phyloP scores from a whole-genome alignment of 2,329 filamentous ascomycete species.

The Lomentospora prolificans region DNA sequence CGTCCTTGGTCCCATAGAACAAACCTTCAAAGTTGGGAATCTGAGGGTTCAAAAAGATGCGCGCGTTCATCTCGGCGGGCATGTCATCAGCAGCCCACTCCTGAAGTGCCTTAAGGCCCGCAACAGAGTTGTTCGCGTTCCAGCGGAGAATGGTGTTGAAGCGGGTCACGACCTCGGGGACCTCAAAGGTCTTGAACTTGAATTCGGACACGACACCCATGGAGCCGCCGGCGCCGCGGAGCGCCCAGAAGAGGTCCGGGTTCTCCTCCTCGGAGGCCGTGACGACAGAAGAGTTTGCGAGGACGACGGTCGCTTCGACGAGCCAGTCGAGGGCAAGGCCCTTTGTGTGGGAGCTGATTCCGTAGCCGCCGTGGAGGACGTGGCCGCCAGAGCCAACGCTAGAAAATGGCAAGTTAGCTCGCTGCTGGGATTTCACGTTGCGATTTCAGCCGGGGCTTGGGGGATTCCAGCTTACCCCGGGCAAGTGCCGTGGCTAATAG shows the following conservation, averaged over 20 bases:
- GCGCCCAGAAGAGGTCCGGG: constrained; percentile 31
- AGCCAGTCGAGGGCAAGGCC: constrained; percentile 25
- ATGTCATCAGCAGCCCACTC: constrained; percentile 13
- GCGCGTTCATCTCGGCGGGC: constrained; percentile 20
- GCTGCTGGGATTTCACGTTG: too few species aligned
- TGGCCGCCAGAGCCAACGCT: constrained; percentile 36
- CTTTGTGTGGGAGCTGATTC: constrained; percentile 15
- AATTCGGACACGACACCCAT: constrained; percentile 30
- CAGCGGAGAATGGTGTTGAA: constrained; percentile 16
- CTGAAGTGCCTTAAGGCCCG: constrained; percentile 17
- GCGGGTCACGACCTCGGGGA: constrained; percentile 21
- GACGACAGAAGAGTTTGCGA: constrained; percentile 24
- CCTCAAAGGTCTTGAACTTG: constrained; percentile 28
- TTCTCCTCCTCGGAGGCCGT: constrained; percentile 23
- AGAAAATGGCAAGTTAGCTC: not conserved
- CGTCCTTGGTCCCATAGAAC: constrained; percentile 17
- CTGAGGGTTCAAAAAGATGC: constrained; percentile 15
- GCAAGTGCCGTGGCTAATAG: constrained; percentile 33
- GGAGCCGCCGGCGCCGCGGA: constrained; percentile 30
- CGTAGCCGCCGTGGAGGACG: constrained; percentile 31
- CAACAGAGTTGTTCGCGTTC: constrained; percentile 8
- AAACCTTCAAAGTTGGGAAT: constrained; percentile 18
- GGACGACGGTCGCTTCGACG: constrained; percentile 24
- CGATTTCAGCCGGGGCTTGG: too few species aligned
- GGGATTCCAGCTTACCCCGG: constrained; percentile 19